These are phyloP conservation scores for Lathyrus aphaca DNA, from an alignment of 306 rosid genomes.

Conservation along the genomic window DNA sequence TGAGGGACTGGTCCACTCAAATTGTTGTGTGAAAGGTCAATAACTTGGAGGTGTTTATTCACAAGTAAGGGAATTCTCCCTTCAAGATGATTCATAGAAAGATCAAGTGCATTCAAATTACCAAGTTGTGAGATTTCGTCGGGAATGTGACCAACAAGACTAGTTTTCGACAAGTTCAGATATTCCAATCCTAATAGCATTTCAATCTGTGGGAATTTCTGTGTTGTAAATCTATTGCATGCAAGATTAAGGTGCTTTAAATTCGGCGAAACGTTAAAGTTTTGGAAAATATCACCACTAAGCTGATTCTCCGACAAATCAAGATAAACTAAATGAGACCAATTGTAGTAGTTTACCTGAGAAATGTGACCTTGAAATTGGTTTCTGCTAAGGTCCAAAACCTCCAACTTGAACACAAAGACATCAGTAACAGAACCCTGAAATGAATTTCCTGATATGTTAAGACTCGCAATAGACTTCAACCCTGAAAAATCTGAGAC, in stretches of 20 bases:
- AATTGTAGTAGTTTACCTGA: conserved; percentile 69
- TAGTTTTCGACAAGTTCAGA: conserved; percentile 77
- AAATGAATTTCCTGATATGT: conserved; percentile 79
- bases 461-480: conserved; percentile 65
- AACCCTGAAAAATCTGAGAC: conserved; percentile 62
- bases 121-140: conserved; percentile 56
- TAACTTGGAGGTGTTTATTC: conserved; percentile 55
- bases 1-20: conserved; percentile 80
- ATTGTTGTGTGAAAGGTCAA: conserved; percentile 84
- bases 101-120: conserved; percentile 70
- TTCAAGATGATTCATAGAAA: conserved; percentile 74
- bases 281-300: conserved; percentile 70
- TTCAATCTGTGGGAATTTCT: conserved; percentile 63
- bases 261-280: conserved; percentile 57
- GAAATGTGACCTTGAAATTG: conserved; percentile 81
- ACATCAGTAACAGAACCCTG: conserved; percentile 73
- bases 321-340: conserved; percentile 80
- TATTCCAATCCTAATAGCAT: conserved; percentile 64
- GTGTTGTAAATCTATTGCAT: conserved; percentile 71
- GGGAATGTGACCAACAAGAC: conserved; percentile 76
- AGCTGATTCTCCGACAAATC: conserved; percentile 89
- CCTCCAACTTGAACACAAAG: conserved; percentile 67
- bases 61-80: conserved; percentile 63
- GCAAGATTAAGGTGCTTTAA: conserved; percentile 84
- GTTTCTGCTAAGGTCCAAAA: conserved; percentile 85